phyloP scores from a whole-genome alignment of 345 rosid species.

The Nasturtium officinale region DNA sequence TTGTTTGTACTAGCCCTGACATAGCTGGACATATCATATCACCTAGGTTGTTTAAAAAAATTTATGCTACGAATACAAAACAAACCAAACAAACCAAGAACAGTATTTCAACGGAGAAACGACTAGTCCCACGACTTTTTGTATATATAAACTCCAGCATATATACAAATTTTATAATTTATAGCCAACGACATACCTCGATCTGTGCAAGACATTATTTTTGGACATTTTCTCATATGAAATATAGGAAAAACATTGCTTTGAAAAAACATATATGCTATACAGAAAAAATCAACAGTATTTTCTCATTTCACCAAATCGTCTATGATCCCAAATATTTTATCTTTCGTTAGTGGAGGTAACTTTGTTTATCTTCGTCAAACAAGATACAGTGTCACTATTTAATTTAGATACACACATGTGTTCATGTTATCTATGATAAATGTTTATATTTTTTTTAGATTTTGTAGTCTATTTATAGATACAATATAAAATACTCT shows the following conservation, averaged over 20 bases:
- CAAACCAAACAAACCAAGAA: too few relatives aligned
- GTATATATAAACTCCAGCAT: neutral
- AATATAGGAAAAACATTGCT: neutral
- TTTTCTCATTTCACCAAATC: constrained; percentile 24
- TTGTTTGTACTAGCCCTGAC: neutral
- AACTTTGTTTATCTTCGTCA: constrained; percentile 28
- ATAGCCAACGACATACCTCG: neutral
- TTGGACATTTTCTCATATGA: neutral
- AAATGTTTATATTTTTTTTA: neutral
- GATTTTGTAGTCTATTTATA: neutral
- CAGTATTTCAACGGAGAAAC: neutral
- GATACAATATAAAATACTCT: neutral
- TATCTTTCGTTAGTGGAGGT: constrained; percentile 30
- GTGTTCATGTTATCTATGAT: constrained; percentile 1
- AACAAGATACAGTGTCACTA: constrained; percentile 25
- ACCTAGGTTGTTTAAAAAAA: neutral
- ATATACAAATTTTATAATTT: neutral
- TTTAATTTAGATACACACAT: neutral
- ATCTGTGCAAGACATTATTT: neutral
- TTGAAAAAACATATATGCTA: neutral
- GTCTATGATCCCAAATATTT: constrained; percentile 12
- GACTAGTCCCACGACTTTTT: neutral
- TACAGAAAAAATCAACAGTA: neutral
- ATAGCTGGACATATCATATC: neutral
- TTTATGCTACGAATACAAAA: neutral